phyloP scores from a whole-genome alignment of 495 filamentous ascomycete genomes.

The Paragyromitra xinjiangensis region DNA sequence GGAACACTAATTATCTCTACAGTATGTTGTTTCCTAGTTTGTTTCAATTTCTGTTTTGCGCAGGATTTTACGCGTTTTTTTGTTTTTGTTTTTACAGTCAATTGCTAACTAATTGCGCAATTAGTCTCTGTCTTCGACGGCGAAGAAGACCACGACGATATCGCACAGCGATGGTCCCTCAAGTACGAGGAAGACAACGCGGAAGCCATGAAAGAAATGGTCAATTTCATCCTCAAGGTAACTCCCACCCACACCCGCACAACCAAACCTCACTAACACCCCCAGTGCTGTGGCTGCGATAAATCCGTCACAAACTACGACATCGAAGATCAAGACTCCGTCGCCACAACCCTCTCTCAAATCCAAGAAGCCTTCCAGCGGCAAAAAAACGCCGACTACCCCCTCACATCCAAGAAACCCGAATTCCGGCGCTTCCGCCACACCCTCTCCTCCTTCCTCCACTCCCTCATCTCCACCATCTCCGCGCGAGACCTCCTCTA shows the following conservation, averaged over 20 bases:
- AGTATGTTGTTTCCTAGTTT: constrained; percentile 29
- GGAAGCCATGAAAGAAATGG: constrained; percentile 77
- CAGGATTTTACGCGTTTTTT: constrained; percentile 14
- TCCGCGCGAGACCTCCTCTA: constrained; percentile 79
- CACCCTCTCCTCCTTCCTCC: constrained; percentile 79
- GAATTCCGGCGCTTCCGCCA: constrained; percentile 76
- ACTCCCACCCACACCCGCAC: neutral
- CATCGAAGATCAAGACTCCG: constrained; percentile 82
- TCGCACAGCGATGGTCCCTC: constrained; percentile 81
- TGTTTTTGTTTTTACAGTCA: neutral
- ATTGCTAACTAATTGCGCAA: constrained; percentile 51
- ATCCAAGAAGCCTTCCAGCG: constrained; percentile 72
- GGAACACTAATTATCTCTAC: constrained; percentile 45
- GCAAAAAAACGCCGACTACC: constrained; percentile 86
- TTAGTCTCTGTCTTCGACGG: constrained; percentile 55
- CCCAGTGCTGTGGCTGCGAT: constrained; percentile 74
- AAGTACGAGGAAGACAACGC: constrained; percentile 74
- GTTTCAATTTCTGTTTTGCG: neutral
- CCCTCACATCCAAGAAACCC: constrained; percentile 83
- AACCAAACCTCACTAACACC: constrained; percentile 16
- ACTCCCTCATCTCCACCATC: constrained; percentile 74
- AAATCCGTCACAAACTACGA: constrained; percentile 77
- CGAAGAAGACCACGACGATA: constrained; percentile 66
- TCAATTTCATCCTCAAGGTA: constrained; percentile 85
- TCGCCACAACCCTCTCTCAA: constrained; percentile 69